Evolutionary conservation across 1,284 basidiomycete genomes (phyloP), one percentile per base, ranked within the genome.

Genomic region (Malassezia psittaci): DNA sequence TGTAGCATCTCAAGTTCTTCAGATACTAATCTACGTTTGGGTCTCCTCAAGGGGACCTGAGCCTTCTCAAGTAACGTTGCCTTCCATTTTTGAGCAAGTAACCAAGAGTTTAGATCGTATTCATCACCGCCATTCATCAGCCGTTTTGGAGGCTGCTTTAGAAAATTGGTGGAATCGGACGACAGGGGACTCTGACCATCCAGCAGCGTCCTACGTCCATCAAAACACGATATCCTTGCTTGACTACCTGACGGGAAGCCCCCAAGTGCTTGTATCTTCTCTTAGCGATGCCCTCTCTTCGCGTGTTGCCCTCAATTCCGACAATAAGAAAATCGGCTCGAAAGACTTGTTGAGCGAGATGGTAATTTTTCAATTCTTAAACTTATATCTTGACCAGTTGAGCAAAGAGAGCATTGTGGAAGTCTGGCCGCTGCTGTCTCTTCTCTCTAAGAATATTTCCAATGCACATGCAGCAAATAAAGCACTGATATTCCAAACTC

Each of bases 331-430:
- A 1, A 29, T 15, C 16, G 32, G 19, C 5, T n/a, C 18, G 13
- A 38, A 46, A 21, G 41, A 43, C 38, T 24, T 60, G 15, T 34
- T 56, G 7, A 43, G 80, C 8, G 66, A 62, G 19, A 39, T 34
- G 10, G 59, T 62, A 9, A 68, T 90, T 18, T 89, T 90, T 78
- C 81, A 79, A 37, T 96, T 96, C 76, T 79, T 96, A 35, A 90
- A 96, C 65, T 83, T 84, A 54, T 96, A 96, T 69, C 75, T 94
- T n/a, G 77, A 77, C 18, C 82, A 85, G 6, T 77, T 98, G 45
- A 91, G 96, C 74, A 87, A 88, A 1, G 86, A 89, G 0, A 79
- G 91, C 18, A 89, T 88, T 1, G 79, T 89, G 5, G 93, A 96
- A 76, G 87, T 96, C 7, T 96, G 93, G 91, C 67, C 70, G 0